These are phyloP conservation scores for Tillandsia leiboldiana DNA, from an alignment of 176 grass and related monocot species.

Conservation along the genomic window DNA sequence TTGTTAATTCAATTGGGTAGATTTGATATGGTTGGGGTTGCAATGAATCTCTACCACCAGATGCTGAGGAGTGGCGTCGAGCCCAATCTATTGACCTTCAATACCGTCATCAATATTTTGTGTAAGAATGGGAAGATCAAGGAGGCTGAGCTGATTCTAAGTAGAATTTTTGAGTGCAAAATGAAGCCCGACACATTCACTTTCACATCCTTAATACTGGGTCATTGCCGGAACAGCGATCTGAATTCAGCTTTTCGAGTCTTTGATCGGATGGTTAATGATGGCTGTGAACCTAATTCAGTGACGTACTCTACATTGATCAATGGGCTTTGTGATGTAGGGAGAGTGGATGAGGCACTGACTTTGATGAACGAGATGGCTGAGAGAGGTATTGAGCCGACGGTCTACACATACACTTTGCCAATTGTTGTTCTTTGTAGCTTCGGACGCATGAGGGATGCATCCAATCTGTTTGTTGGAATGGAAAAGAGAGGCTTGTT, in stretches of 20 bases:
- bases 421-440: slow-evolving; percentile 32
- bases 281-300: slow-evolving; percentile 33
- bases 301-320: slow-evolving; percentile 36
- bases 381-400: slow-evolving; percentile 20
- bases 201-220: slow-evolving; percentile 51
- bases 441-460: slow-evolving; percentile 25
- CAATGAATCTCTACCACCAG: slow-evolving; percentile 22
- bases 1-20: slow-evolving; percentile 30
- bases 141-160: slow-evolving; percentile 34
- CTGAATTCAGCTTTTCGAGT: slow-evolving; percentile 37
- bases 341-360: slow-evolving; percentile 33
- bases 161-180: slow-evolving; percentile 22
- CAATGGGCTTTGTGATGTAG: slow-evolving; percentile 22
- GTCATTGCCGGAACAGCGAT: slow-evolving; percentile 33
- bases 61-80: slow-evolving; percentile 14
- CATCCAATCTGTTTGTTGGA: slow-evolving; percentile 32
- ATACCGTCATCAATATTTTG: slow-evolving; percentile 29
- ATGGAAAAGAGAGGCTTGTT: slow-evolving; percentile 28
- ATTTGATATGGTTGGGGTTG: slow-evolving; percentile 24
- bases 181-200: slow-evolving; percentile 39
- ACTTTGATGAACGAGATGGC: slow-evolving; percentile 36
- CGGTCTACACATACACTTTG: slow-evolving; percentile 25
- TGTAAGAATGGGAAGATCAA: slow-evolving; percentile 36
- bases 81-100: slow-evolving; percentile 34
- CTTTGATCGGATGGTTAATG: slow-evolving; percentile 31